Conservation (phyloP, 306 rosid genomes). For the Styphnolobium japonicum region DNA sequence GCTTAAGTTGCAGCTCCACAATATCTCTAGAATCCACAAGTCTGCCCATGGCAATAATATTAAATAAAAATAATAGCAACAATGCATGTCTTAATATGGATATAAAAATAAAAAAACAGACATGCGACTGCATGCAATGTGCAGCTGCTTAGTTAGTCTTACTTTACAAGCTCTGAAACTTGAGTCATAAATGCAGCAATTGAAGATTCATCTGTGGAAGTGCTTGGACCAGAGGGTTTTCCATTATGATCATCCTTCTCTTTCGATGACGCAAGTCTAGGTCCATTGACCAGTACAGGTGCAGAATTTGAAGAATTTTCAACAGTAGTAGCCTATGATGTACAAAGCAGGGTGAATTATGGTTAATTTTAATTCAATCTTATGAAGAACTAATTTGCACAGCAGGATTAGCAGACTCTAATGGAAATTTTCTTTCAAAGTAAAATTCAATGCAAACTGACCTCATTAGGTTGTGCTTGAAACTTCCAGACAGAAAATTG, state of each 20-base stretch:
- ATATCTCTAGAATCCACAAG: constrained; percentile 97
- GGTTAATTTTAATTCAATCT: background rate
- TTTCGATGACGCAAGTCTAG: constrained; percentile 35
- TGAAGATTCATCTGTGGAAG: constrained; percentile 44
- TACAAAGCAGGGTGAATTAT: constrained; percentile 14
- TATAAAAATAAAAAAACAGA: background rate
- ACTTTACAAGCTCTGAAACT: constrained; percentile 91
- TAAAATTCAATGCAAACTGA: constrained; percentile 7
- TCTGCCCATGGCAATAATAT: constrained; percentile 45
- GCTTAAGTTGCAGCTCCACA: constrained; percentile 80
- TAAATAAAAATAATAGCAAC: background rate
- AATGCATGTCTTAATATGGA: background rate
- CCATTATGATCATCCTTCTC: constrained; percentile 40
- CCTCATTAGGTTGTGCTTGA: constrained; percentile 46
- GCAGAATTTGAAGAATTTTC: constrained; percentile 63
- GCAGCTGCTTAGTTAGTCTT: constrained; percentile 28
- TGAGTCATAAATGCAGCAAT: constrained; percentile 68
- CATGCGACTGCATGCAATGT: background rate
- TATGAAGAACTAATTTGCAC: constrained; percentile 1
- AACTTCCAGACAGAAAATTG: constrained; percentile 41
- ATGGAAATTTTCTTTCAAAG: background rate
- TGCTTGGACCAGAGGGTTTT: constrained; percentile 17
- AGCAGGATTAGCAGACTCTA: background rate
- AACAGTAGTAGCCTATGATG: constrained; percentile 42
- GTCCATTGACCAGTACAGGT: constrained; percentile 34